phyloP scores from a whole-genome alignment of 73 alveolate species.

The Breviolum minutum region DNA sequence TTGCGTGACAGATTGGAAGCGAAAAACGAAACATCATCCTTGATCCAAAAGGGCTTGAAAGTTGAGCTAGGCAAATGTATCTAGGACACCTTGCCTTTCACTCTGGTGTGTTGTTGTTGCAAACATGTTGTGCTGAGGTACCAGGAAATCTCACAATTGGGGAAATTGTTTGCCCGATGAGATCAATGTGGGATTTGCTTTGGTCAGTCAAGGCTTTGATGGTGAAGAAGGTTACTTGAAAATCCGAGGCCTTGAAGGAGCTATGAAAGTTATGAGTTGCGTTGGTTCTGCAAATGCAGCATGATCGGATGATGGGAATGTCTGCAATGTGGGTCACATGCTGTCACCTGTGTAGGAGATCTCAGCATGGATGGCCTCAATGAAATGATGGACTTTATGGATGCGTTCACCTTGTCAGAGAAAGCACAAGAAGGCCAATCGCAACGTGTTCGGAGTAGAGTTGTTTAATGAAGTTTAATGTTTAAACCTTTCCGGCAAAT shows the following conservation, averaged over 20 bases:
- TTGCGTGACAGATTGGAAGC: no score
- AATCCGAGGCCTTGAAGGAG: conserved; percentile 49
- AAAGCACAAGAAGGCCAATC: conserved; percentile 8
- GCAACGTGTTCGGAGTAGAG: not conserved
- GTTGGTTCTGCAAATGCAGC: not conserved
- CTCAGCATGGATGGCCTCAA: conserved; percentile 55
- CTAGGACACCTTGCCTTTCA: no score
- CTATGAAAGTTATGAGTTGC: no score
- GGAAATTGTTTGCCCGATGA: not conserved
- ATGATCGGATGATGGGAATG: not conserved
- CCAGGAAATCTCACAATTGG: not conserved
- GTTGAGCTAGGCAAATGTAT: no score
- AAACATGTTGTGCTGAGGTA: not conserved
- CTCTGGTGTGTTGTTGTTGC: no score
- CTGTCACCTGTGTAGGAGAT: not conserved
- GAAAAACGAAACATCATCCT: no score
- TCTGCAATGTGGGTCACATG: not conserved
- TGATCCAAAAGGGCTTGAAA: no score
- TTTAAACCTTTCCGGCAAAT: not conserved
- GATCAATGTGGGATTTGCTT: conserved; percentile 55
- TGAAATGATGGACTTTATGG: conserved; percentile 71
- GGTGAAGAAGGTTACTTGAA: conserved; percentile 54
- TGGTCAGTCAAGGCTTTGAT: conserved; percentile 48
- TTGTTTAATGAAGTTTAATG: not conserved
- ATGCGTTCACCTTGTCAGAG: conserved; percentile 47